These are phyloP conservation scores for Orobanche coerulescens DNA, from an alignment of 257 asterid genomes.

Conservation along the genomic window DNA sequence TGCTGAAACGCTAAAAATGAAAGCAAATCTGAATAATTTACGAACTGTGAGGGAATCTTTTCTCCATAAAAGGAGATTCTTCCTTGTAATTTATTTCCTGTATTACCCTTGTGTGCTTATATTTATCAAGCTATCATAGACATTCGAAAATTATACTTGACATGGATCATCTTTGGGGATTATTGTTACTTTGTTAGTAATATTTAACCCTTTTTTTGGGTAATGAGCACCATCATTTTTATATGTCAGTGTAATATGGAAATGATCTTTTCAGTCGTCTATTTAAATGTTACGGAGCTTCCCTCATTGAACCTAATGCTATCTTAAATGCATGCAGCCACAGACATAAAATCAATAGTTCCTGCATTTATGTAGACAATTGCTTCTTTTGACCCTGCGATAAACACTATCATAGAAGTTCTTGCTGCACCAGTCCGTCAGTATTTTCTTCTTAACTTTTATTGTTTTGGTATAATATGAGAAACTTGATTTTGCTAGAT, in stretches of 20 bases:
- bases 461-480: background rate
- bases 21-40: slow-evolving; percentile 65
- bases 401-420: background rate
- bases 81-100: slow-evolving; percentile 8
- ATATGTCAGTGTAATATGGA: background rate
- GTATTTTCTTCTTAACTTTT: slow-evolving; percentile 11
- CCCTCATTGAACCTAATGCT: background rate
- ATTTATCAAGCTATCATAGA: background rate
- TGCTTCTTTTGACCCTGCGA: background rate
- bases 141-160: background rate
- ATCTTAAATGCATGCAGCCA: background rate
- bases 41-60: slow-evolving; percentile 52
- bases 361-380: background rate
- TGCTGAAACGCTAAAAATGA: slow-evolving; percentile 67
- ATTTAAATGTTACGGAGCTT: background rate
- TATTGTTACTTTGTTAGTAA: background rate
- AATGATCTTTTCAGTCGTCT: background rate
- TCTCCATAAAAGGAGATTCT: background rate
- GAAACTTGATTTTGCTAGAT: background rate
- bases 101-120: slow-evolving; percentile 4
- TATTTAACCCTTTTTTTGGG: background rate
- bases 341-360: background rate
- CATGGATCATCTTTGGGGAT: slow-evolving; percentile 1
- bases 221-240: background rate
- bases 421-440: slow-evolving; percentile 2